Evolutionary conservation across 108 stramenopile genomes (phyloP).

Genomic region (Epithemia pelagica): DNA sequence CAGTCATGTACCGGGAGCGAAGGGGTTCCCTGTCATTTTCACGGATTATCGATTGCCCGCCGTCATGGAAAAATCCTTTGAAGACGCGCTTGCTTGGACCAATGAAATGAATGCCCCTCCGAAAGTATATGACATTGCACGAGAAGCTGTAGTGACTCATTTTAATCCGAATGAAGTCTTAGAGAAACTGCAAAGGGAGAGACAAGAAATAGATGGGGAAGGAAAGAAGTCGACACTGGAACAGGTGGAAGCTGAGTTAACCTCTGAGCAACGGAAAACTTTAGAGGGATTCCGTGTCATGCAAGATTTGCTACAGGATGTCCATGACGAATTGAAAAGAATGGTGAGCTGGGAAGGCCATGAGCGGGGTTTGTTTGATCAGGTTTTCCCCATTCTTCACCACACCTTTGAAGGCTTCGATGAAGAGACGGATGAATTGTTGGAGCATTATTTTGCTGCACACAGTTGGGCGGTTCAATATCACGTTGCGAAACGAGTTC

Average conservation of each 20-base stretch:
- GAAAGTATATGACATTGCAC: slow-evolving; percentile 46
- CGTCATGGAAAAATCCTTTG: slow-evolving; percentile 8
- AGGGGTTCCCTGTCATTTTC: slow-evolving; percentile 40
- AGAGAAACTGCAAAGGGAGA: no score
- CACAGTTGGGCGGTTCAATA: slow-evolving; percentile 72
- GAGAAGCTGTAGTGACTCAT: slow-evolving; percentile 60
- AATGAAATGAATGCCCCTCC: slow-evolving; percentile 46
- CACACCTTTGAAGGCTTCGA: slow-evolving; percentile 80
- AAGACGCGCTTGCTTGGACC: slow-evolving; percentile 30
- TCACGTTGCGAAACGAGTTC: slow-evolving; percentile 67
- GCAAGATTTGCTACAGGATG: slow-evolving; percentile 74
- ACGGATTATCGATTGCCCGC: slow-evolving; percentile 49
- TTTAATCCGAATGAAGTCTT: slow-evolving; percentile 73
- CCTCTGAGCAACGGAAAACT: slow-evolving; percentile 76
- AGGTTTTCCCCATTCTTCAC: slow-evolving; percentile 71
- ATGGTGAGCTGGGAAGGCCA: slow-evolving; percentile 57
- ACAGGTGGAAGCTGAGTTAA: slow-evolving; percentile 42
- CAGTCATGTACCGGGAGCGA: no score
- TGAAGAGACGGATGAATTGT: slow-evolving; percentile 56
- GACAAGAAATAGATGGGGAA: no score
- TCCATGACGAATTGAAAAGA: slow-evolving; percentile 58
- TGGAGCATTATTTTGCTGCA: slow-evolving; percentile 61
- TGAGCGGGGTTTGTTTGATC: slow-evolving; percentile 61
- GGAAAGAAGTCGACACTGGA: no score
- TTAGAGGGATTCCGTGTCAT: slow-evolving; percentile 78